phyloP scores from a whole-genome alignment of 2,329 filamentous ascomycete species.

The Diaporthe humulicola region DNA sequence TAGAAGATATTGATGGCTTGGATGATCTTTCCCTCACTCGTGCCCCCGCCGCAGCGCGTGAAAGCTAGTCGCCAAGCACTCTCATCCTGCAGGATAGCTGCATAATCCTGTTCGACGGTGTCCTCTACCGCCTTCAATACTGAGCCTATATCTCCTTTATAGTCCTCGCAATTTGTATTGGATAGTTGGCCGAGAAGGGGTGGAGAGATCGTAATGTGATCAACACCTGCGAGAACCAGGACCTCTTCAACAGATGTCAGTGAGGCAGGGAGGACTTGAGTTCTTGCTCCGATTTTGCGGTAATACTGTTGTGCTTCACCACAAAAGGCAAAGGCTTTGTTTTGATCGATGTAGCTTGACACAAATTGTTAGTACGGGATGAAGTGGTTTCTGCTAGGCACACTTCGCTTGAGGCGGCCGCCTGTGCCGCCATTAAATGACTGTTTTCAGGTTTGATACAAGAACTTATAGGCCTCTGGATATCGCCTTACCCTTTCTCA shows the following conservation, averaged over 20 bases:
- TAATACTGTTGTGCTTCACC: constrained; percentile 67
- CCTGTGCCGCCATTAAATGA: background rate
- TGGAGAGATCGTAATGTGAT: constrained; percentile 72
- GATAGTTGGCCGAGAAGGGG: constrained; percentile 62
- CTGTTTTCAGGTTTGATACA: background rate
- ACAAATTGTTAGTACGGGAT: background rate
- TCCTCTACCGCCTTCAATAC: constrained; percentile 44
- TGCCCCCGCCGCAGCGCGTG: constrained; percentile 59
- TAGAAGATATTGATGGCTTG: constrained; percentile 71
- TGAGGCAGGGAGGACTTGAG: constrained; percentile 68
- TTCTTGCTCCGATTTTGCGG: constrained; percentile 54
- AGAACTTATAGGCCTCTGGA: background rate
- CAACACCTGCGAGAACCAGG: constrained; percentile 68
- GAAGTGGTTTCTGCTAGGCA: background rate
- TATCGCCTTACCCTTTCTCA: constrained; percentile 56
- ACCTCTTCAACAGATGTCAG: constrained; percentile 70
- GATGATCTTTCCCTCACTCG: constrained; percentile 64
- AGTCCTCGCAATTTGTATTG: constrained; percentile 49
- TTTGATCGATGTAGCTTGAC: constrained; percentile 60
- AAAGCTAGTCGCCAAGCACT: constrained; percentile 65
- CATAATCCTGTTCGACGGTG: background rate
- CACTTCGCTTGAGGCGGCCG: background rate
- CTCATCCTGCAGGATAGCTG: constrained; percentile 50
- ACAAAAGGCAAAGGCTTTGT: constrained; percentile 65
- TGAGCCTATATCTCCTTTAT: constrained; percentile 49